Base-by-base conservation (phyloP, 371 early-diverging fungal species). In the Syncephalastrum racemosum region DNA sequence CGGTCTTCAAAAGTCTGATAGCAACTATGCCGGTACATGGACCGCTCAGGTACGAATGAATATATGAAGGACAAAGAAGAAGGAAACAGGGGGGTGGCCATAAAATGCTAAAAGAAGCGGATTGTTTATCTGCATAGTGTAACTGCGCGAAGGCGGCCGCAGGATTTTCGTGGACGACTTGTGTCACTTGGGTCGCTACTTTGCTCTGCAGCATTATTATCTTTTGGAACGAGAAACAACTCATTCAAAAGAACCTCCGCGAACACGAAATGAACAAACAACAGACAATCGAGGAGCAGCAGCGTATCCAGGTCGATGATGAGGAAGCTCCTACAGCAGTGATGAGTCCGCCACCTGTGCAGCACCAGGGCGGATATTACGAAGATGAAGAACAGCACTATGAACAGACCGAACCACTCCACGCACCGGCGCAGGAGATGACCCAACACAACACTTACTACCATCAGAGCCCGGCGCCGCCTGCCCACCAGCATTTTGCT, bases 131-230 rank as follows among this genome's bases (percentile, higher is more conserved):
- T n/a, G n/a, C n/a, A 20, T 60, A 71, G 75, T 78, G 79, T 45
- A 78, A 78, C 59, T 60, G 68, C 16, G 70, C 68, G 15, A 75
- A 73, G 53, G 71, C 71, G 12, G 58, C 68, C n/a, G 70, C 75
- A 25, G 79, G 53, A 13, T 75, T 78, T 62, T 52, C 73, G 18
- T 78, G 79, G 79, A 58, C 73, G 16, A 73, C 70, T n/a, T 71
- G 73, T 59, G 47, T 78, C 47, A 23, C 69, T 36, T 78, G 79
- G 75, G 8, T 75, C 8, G 53, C 53, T 4, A 63, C 75, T 14
- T 53, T 75, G 39, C 42, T 62, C 15, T 62, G 69, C 25, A 64
- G 68, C 2, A 50, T 59, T 23, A 55, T 78, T 18, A 53, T 62
- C 10, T 71, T 73, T 48, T 75, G 73, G 68, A 68, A 61, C 39